Evolutionary conservation across 768 basidiomycete species (phyloP), one percentile per base, ranked within the genome.

Genomic region (Phlebiopsis flavidoalba): DNA sequence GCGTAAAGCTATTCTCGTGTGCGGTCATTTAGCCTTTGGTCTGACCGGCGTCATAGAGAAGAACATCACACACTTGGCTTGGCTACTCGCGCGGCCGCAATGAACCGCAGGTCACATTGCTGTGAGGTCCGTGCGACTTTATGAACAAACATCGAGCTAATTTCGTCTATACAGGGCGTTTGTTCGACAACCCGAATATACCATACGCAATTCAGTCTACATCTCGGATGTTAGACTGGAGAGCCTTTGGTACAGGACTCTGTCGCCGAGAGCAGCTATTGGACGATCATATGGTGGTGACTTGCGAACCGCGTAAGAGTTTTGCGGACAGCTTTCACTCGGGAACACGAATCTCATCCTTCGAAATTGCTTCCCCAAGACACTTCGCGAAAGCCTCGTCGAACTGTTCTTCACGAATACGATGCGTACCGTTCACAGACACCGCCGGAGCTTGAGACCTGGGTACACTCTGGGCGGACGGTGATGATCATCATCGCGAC

Each of bases 401-500:
- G 35, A 53, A 40, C 59, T 61, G n/a, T 8, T 64, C 65, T 12
- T 17, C 15, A 12, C 14, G 19, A 4, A 46, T 58, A 5, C 53
- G 43, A 22, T 57, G 55, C 19, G 52, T 64, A 6, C 64, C 66
- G 12, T 15, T 57, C 19, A 49, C 35, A 40, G 37, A 54, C n/a
- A 40, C 49, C 55, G n/a, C 47, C 49, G 5, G 59, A 62, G 31
- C 65, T 70, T 7, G 70, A 72, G 36, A 67, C 69, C n/a, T 74
- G 73, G 73, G 68, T 70, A 21, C 72, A 74, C 55, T 62, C 65
- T 1, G 45, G 58, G 37, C 26, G 26, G 26, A 69, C 70, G 10
- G 60, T 62, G 8, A 45, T 72, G 2, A 53, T 72, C 35, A 57
- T 69, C 40, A 62, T 73, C 58, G 74, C 46, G 72, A 74, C 48